Evolutionary conservation across 208 protist genomes (phyloP).

Genomic region (Zelonia costaricensis): DNA sequence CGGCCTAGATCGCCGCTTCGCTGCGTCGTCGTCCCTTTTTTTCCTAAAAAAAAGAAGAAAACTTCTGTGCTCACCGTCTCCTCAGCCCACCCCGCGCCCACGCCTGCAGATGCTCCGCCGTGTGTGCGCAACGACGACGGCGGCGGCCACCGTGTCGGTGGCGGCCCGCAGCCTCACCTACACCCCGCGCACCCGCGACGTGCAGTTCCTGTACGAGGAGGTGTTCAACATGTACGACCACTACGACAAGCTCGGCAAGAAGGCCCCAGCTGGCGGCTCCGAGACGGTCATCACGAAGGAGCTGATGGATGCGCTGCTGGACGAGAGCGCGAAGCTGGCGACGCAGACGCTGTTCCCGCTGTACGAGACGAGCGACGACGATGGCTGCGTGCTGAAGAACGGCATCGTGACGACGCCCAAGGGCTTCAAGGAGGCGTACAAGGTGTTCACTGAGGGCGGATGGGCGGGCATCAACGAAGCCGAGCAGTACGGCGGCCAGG

Average conservation of each 20-base stretch:
- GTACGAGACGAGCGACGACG: conserved; percentile 57
- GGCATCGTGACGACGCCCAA: conserved; percentile 68
- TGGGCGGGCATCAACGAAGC: conserved; percentile 74
- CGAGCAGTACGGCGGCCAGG: conserved; percentile 86
- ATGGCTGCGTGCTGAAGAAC: conserved; percentile 56
- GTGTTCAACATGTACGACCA: conserved; percentile 84
- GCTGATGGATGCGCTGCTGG: conserved; percentile 70
- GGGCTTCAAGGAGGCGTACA: conserved; percentile 89
- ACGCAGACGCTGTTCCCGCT: conserved; percentile 59
- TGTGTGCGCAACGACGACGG: conserved; percentile 10
- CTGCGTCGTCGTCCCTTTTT: conserved; percentile 11
- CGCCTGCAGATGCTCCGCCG: conserved; percentile 76
- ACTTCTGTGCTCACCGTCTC: background rate
- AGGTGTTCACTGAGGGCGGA: conserved; percentile 67
- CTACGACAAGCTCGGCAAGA: conserved; percentile 64
- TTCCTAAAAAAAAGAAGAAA: no score
- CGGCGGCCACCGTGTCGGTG: conserved; percentile 2
- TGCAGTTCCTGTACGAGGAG: conserved; percentile 81
- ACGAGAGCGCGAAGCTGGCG: conserved; percentile 67
- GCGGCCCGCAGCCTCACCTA: conserved; percentile 45
- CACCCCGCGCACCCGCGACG: conserved; percentile 48
- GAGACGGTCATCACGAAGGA: conserved; percentile 59
- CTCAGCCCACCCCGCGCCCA: no score
- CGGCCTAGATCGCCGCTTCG: no score
- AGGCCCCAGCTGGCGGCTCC: conserved; percentile 8